A percentile compares a stretch with the other conserved stretches of the same genome.
Conservation (phyloP, 441 rosid species). For the Biscutella laevigata region DNA sequence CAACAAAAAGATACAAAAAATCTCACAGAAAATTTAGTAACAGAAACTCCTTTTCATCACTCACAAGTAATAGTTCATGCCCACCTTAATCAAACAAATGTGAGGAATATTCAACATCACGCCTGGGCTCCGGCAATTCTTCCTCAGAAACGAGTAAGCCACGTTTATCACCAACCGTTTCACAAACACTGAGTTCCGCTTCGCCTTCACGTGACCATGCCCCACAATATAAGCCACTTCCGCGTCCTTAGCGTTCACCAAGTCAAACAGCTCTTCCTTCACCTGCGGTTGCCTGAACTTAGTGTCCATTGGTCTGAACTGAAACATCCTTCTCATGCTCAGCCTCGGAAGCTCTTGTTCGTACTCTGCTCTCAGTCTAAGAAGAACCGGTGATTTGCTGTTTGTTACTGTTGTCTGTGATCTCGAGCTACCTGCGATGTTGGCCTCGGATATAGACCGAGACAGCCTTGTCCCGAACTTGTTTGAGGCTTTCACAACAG, state of each 20-base stretch:
- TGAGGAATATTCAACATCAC: constrained; percentile 74
- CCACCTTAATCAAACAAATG: constrained; percentile 75
- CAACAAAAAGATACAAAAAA: too few relatives aligned
- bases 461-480: constrained; percentile 62
- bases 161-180: constrained; percentile 59
- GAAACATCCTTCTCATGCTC: constrained; percentile 35
- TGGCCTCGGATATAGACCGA: constrained; percentile 36
- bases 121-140: constrained; percentile 68
- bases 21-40: neutral
- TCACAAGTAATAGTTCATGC: constrained; percentile 66
- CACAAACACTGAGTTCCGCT: constrained; percentile 53
- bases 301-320: constrained; percentile 48
- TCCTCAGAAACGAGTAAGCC: constrained; percentile 63
- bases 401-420: constrained; percentile 29
- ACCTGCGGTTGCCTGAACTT: constrained; percentile 43
- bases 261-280: constrained; percentile 62
- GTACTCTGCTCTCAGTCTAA: constrained; percentile 46
- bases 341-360: constrained; percentile 51
- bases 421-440: constrained; percentile 35
- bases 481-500: constrained; percentile 68
- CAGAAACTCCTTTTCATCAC: neutral
- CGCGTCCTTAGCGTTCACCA: constrained; percentile 64
- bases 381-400: constrained; percentile 55
- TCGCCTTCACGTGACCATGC: constrained; percentile 57
- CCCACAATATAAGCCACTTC: constrained; percentile 74